These are phyloP conservation scores for Haplosporangium gracile DNA, from an alignment of 192 early-diverging fungal genomes.

Conservation along the genomic window DNA sequence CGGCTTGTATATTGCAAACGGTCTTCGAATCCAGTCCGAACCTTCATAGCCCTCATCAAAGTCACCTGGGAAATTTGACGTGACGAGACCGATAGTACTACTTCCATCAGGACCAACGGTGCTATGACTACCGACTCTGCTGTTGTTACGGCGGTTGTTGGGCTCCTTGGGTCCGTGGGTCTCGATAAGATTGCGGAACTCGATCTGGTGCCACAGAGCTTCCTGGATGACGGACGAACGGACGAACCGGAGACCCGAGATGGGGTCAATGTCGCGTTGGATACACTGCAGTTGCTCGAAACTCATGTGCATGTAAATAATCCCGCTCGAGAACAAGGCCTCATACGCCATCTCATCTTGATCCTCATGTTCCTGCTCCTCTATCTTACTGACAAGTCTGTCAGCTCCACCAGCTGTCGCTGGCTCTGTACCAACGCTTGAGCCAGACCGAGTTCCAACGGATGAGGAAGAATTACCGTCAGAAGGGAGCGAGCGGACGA, in stretches of 20 bases:
- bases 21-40: neutral
- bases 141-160: neutral
- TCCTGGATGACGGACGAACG: conserved; percentile 56
- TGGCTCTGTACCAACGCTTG: neutral
- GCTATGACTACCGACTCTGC: neutral
- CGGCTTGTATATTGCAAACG: neutral
- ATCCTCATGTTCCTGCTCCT: neutral
- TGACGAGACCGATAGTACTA: neutral
- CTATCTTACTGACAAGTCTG: neutral
- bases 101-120: neutral
- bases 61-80: neutral
- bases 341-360: conserved; percentile 40
- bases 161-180: neutral
- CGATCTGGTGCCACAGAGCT: conserved; percentile 68
- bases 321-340: conserved; percentile 52
- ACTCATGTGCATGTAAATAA: conserved; percentile 70
- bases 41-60: neutral
- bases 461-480: neutral
- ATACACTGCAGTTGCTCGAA: conserved; percentile 65
- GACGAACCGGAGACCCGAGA: conserved; percentile 43
- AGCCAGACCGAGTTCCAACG: neutral
- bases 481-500: neutral
- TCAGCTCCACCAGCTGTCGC: neutral
- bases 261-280: conserved; percentile 53
- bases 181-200: conserved; percentile 61